Evolutionary conservation across 2,329 filamentous ascomycete genomes (phyloP).

Genomic region (Fusarium sp.): DNA sequence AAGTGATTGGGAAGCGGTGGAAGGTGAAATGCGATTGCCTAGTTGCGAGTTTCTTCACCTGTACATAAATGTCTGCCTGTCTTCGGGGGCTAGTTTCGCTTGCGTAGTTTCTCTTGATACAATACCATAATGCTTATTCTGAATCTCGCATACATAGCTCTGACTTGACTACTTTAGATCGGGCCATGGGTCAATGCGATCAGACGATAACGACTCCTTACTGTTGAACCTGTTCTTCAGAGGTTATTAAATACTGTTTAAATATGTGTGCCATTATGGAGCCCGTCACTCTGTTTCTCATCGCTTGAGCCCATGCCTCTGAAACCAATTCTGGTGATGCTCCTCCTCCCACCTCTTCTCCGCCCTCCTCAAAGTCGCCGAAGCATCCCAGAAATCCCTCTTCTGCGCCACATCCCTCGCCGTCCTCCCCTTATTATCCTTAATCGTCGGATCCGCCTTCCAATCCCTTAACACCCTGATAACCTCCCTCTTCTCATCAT

Average conservation of each 20-base stretch:
- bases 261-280: background rate
- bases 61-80: background rate
- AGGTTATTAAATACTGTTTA: no score
- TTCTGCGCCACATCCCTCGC: constrained; percentile 48
- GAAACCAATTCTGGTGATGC: constrained; percentile 44
- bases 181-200: no score
- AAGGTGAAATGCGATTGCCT: background rate
- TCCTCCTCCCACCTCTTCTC: constrained; percentile 50
- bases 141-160: background rate
- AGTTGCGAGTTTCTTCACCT: accelerated
- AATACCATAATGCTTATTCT: background rate
- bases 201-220: no score
- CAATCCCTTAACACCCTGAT: constrained; percentile 45
- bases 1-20: background rate
- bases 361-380: constrained; percentile 46
- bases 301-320: constrained; percentile 41
- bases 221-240: no score
- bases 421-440: constrained; percentile 43
- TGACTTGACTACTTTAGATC: background rate
- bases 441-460: constrained; percentile 44
- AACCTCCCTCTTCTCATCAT: constrained; percentile 47
- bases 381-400: constrained; percentile 48
- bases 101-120: background rate
- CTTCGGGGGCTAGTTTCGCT: background rate
- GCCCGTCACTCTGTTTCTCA: background rate